These are phyloP conservation scores for Myrmaecium sp. DNA, from an alignment of 2,329 filamentous ascomycete genomes.

Conservation along the genomic window DNA sequence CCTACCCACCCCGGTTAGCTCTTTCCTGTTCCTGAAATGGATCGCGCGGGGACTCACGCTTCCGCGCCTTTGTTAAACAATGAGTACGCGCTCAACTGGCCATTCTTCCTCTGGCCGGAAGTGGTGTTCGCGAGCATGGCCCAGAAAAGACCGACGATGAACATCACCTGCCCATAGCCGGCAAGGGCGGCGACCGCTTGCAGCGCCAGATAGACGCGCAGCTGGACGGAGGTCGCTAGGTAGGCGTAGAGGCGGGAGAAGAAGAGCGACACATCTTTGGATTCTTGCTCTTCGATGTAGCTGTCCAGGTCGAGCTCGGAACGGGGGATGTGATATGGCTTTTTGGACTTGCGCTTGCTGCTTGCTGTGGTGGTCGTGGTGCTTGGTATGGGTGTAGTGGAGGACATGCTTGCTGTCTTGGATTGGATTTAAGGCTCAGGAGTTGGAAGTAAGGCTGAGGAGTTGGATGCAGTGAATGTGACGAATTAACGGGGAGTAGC, in stretches of 20 bases:
- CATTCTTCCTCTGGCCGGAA: constrained; percentile 12
- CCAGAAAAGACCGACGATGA: constrained; percentile 15
- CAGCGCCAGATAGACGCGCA: constrained; percentile 12
- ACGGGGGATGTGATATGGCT: constrained; percentile 15
- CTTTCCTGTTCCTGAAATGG: too few species aligned
- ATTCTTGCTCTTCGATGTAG: constrained; percentile 14
- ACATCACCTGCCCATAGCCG: constrained; percentile 13
- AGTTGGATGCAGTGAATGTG: too few species aligned
- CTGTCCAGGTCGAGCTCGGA: constrained; percentile 14
- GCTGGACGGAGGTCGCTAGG: constrained; percentile 11
- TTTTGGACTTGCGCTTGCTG: constrained; percentile 8
- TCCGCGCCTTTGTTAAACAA: constrained; percentile 14
- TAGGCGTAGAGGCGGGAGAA: constrained; percentile 8
- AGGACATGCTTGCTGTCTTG: too few species aligned
- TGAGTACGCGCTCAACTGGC: constrained; percentile 15
- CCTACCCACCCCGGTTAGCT: too few species aligned
- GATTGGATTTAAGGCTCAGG: too few species aligned
- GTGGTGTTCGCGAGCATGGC: constrained; percentile 17
- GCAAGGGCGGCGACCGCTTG: constrained; percentile 9
- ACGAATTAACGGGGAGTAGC: too few species aligned
- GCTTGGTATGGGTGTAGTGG: too few species aligned
- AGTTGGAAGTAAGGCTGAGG: too few species aligned
- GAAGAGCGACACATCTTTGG: constrained; percentile 8
- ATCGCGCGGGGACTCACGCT: constrained; percentile 7
- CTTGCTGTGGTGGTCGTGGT: too few species aligned